These are phyloP conservation scores for Cyclotella baltica DNA, from an alignment of 108 stramenopile genomes.

Conservation along the genomic window DNA sequence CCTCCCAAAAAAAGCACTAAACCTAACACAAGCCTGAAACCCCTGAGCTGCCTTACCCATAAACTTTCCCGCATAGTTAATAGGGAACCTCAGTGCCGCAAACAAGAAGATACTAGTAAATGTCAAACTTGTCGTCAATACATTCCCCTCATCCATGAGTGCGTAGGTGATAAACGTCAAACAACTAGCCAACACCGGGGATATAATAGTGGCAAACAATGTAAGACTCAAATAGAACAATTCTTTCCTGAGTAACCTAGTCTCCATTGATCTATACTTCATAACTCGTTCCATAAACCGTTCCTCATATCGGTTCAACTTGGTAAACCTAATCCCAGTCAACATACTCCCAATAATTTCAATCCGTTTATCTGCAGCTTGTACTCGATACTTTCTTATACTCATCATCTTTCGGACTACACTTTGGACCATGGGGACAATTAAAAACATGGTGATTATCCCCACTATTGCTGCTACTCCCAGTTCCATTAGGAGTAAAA, in stretches of 20 bases:
- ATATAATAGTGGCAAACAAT: conserved; percentile 71
- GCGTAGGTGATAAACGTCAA: conserved; percentile 76
- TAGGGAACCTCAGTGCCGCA: conserved; percentile 82
- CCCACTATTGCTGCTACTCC: conserved; percentile 78
- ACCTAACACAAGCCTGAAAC: conserved; percentile 62
- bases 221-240: conserved; percentile 72
- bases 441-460: conserved; percentile 63
- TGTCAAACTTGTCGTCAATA: conserved; percentile 71
- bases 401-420: conserved; percentile 66
- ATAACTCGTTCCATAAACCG: conserved; percentile 59
- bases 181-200: conserved; percentile 74
- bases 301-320: conserved; percentile 84
- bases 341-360: conserved; percentile 73
- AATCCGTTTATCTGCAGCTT: conserved; percentile 73
- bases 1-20: conserved; percentile 66
- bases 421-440: conserved; percentile 75
- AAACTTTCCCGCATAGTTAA: conserved; percentile 79
- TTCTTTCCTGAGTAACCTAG: conserved; percentile 62
- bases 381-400: conserved; percentile 62
- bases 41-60: conserved; percentile 79
- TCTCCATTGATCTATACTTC: conserved; percentile 54
- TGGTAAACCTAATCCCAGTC: conserved; percentile 67
- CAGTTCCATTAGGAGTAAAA: conserved; percentile 64
- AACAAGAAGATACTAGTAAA: conserved; percentile 80
- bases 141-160: conserved; percentile 45